Conservation (phyloP, 164 flowering plant genomes). For the Sextonia rubra region DNA sequence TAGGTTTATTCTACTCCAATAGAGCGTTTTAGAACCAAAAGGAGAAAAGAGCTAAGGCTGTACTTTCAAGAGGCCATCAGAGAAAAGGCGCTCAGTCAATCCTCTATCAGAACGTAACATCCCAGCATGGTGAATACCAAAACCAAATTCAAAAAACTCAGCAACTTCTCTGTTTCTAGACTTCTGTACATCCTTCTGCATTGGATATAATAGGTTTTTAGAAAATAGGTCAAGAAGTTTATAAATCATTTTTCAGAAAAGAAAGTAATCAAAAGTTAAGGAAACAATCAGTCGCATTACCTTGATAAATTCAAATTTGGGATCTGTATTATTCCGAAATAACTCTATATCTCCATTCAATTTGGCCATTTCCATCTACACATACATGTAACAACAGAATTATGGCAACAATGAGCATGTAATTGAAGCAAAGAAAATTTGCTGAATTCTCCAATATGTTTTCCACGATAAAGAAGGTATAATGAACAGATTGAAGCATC, state of each 20-base stretch:
- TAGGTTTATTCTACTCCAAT: background rate
- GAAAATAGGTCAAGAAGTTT: background rate
- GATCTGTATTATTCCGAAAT: slow-evolving; percentile 63
- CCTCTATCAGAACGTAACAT: slow-evolving; percentile 96
- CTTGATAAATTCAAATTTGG: slow-evolving; percentile 61
- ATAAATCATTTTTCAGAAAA: background rate
- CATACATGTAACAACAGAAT: slow-evolving; percentile 8
- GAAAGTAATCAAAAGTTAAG: background rate
- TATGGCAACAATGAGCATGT: background rate
- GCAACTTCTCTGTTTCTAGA: slow-evolving; percentile 92
- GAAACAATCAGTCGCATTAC: slow-evolving; percentile 28
- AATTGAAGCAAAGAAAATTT: background rate
- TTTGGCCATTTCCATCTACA: slow-evolving; percentile 75
- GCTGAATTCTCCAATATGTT: background rate
- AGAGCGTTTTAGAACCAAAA: background rate
- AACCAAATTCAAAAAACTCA: slow-evolving; percentile 64
- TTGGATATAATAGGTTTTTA: slow-evolving; percentile 8
- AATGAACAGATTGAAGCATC: too few species aligned
- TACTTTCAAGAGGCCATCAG: slow-evolving; percentile 89
- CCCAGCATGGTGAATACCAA: slow-evolving; percentile 99
- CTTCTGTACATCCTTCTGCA: slow-evolving; percentile 84
- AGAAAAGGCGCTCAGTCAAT: slow-evolving; percentile 89
- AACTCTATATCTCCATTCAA: slow-evolving; percentile 52
- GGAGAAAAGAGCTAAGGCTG: background rate
- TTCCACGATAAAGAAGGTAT: background rate